Base-by-base conservation (phyloP, 106 monocot genomes). In the Dendrobium chrysotoxum region DNA sequence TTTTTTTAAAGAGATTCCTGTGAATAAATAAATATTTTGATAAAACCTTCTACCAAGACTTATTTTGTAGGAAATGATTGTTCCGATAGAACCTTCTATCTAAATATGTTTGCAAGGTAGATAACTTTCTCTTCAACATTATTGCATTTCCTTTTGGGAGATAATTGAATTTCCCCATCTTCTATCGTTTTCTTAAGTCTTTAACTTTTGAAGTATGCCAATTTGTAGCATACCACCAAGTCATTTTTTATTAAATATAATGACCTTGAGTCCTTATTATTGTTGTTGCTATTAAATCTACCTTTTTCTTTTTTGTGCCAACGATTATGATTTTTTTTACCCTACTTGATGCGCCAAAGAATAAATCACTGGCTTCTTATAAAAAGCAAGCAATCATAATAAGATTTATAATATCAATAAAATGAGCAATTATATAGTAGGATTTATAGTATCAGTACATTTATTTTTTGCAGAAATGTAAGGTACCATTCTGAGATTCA, bases 381-480 rank as follows among this genome's bases (percentile, higher is more conserved):
- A 68, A 6, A 68, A 68, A 30, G 17, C 30, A 30, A 28, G 54
- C 3, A 79, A 28, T 57, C 20, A 30, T 57, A 64, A 18, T 53
- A 9, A 53, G 53, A 53, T 17, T 53, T 53, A 17, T 54, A 54
- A 54, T 57, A 55, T 55, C 13, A 40, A 57, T 79, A 39, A 20
- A 35, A 35, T 3, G 35, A 35, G 35, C 35, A 2, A 35, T 35
- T 35, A 35, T n/a, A n/a, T 35, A 35, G 35, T 35, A 3, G 35
- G 35, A 35, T 35, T 35, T 35, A 3, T 35, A 35, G 35, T 3
- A 35, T 35, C 35, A 35, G 35, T 35, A 35, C 31, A n/a, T 21
- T 79, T 64, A 40, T 46, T 17, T 28, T 79, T 79, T 28, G 28
- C 31, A 39, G 57, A 79, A 20, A 79, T 79, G 79, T 79, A 79